phyloP scores from a whole-genome alignment of 495 filamentous ascomycete genomes.

The Stereocaulon alpinum region DNA sequence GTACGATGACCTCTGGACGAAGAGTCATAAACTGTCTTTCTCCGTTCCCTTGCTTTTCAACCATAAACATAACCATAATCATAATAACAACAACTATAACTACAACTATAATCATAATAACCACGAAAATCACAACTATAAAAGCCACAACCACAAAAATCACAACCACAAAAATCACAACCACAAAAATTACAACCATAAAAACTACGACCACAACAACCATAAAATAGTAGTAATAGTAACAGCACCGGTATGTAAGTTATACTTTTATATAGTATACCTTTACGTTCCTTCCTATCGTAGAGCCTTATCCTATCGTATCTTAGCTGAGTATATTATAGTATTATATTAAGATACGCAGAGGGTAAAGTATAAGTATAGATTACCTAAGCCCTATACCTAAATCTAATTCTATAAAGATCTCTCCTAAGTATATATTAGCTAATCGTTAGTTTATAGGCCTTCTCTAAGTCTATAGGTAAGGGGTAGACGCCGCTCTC shows the following conservation, averaged over 20 bases:
- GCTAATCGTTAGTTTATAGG: constrained; percentile 12
- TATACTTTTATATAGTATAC: constrained; percentile 9
- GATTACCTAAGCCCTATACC: constrained; percentile 1
- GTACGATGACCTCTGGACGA: constrained; percentile 7
- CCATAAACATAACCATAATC: neutral
- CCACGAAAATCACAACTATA: neutral
- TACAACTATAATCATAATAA: neutral
- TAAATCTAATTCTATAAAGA: constrained; percentile 5
- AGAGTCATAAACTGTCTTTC: constrained; percentile 6
- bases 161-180: neutral
- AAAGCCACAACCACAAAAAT: neutral
- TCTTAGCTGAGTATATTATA: constrained; percentile 12
- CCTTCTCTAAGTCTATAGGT: neutral
- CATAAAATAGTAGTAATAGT: neutral
- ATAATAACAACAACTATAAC: neutral
- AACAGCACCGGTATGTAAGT: constrained; percentile 12
- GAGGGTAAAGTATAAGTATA: constrained; percentile 4
- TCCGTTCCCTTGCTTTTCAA: neutral
- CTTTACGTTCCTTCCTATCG: constrained; percentile 10
- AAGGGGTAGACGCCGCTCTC: constrained; percentile 4
- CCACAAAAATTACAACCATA: neutral
- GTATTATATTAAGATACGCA: constrained; percentile 7
- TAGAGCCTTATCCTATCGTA: constrained; percentile 10
- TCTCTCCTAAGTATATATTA: constrained; percentile 4
- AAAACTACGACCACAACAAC: neutral